Conservation (phyloP, 2,329 filamentous ascomycete species). For the Exophiala sideris region DNA sequence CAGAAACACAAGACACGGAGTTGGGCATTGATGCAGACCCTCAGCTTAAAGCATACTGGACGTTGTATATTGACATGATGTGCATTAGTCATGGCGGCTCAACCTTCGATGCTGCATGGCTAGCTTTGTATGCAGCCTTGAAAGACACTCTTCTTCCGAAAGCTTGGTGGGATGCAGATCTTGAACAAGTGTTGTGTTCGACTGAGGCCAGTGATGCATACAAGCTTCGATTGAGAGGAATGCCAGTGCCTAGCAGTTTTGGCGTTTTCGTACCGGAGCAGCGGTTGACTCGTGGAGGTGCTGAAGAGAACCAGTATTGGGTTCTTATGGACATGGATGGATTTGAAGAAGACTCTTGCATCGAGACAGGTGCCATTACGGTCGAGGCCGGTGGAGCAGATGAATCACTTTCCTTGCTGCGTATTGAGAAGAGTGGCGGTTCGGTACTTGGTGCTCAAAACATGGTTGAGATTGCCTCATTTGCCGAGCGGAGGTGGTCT, state of each 20-base stretch:
- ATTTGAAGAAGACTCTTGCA: slow-evolving; percentile 81
- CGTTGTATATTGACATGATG: slow-evolving; percentile 90
- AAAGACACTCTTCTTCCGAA: slow-evolving; percentile 71
- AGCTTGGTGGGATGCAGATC: slow-evolving; percentile 80
- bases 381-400: slow-evolving; percentile 60
- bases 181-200: slow-evolving; percentile 74
- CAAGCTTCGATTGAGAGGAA: slow-evolving; percentile 61
- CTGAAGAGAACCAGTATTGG: slow-evolving; percentile 58
- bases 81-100: slow-evolving; percentile 76
- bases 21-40: slow-evolving; percentile 45
- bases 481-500: slow-evolving; percentile 62
- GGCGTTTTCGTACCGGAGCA: slow-evolving; percentile 68
- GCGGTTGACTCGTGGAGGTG: slow-evolving; percentile 42
- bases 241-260: slow-evolving; percentile 72
- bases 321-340: slow-evolving; percentile 83
- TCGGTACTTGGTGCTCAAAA: slow-evolving; percentile 59
- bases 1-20: slow-evolving; percentile 26
- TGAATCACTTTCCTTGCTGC: slow-evolving; percentile 55
- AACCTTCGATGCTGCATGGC: slow-evolving; percentile 87
- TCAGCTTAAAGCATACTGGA: slow-evolving; percentile 82
- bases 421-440: slow-evolving; percentile 82
- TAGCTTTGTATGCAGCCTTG: slow-evolving; percentile 75
- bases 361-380: slow-evolving; percentile 77
- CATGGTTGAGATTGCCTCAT: slow-evolving; percentile 57
- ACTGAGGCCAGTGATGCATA: slow-evolving; percentile 53